A percentile compares a stretch with the other conserved stretches of the same genome.
These are phyloP conservation scores for Xylaria grammica DNA, from an alignment of 495 filamentous ascomycete species.

Conservation along the genomic window DNA sequence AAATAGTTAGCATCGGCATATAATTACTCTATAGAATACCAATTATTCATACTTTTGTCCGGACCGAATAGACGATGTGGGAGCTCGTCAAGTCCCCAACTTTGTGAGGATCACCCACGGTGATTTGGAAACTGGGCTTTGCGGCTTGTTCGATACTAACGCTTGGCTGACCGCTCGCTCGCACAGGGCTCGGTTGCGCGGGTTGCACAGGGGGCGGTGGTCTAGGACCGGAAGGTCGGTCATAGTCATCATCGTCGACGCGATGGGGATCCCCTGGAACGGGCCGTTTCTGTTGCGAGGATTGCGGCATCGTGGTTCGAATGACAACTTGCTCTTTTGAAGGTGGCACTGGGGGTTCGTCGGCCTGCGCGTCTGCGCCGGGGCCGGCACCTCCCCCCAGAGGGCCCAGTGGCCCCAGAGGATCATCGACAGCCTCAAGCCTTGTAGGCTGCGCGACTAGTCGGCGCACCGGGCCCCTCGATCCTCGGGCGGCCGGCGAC, in stretches of 20 bases:
- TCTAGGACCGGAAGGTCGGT: constrained; percentile 55
- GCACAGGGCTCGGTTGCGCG: constrained; percentile 56
- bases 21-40: neutral
- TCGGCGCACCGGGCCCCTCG: constrained; percentile 57
- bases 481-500: constrained; percentile 36
- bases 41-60: constrained; percentile 74
- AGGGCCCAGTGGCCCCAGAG: constrained; percentile 90
- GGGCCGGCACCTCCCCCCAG: constrained; percentile 57
- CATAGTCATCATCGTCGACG: constrained; percentile 60
- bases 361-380: constrained; percentile 45
- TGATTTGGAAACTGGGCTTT: constrained; percentile 89
- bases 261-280: constrained; percentile 51
- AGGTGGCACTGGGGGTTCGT: constrained; percentile 85
- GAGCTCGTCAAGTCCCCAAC: constrained; percentile 95
- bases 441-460: constrained; percentile 81
- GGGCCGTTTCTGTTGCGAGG: constrained; percentile 56
- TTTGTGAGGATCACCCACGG: constrained; percentile 95
- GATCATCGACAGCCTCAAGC: constrained; percentile 82
- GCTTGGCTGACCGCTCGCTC: constrained; percentile 75
- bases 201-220: constrained; percentile 78
- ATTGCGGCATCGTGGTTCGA: constrained; percentile 56
- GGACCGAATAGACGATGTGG: constrained; percentile 95
- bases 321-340: constrained; percentile 77
- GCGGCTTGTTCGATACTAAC: constrained; percentile 88
- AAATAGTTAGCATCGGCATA: constrained; percentile 13